Base-by-base conservation (phyloP, 2,329 filamentous ascomycete genomes). In the Penicillium sp. region DNA sequence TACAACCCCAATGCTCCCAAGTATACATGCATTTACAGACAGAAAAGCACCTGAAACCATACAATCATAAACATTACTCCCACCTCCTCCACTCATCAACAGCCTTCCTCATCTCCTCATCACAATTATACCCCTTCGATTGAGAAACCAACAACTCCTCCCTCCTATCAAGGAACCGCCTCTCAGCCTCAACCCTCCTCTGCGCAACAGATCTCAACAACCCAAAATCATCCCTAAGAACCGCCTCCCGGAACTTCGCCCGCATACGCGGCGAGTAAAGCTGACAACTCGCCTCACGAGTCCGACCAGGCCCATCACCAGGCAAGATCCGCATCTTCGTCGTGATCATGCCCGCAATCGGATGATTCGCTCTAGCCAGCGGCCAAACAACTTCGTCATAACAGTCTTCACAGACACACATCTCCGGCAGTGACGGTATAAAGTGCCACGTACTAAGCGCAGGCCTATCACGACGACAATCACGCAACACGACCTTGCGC, bases 381-480 rank as follows among this genome's bases (percentile, higher is more conserved):
- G 92, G 91, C 73, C 83, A 85, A n/a, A 96, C 84, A 0, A 91
- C 83, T 23, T 91, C 86, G 16, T 90, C 84, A 70, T 89, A 96
- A 72, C 92, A 97, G 72, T 93, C 90, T 62, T 89, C 86, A 73
- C 92, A 97, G 4, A 96, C 87, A 0, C 89, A 91, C 66, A 96
- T 85, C 47, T 92, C 84, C 0, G 89, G 90, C 0, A 95, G 77
- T 15, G 84, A 80, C 0, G 89, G 85, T 72, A 95, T 91, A 54
- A 84, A 86, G 72, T 95, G 87, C 92, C 92, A 97, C 13, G 81
- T 82, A 53, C 85, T 82, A n/a, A 79, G 72, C 2, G 88, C 74
- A 5, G 85, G 79, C n/a, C 80, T 82, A 68, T 89, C 85, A 34
- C 85, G 81, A 21, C 79, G 78, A 69, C 91, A 95, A 68, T 91